Evolutionary conservation across 2,329 filamentous ascomycete genomes (phyloP).

Genomic region (Scorias spongiosa): DNA sequence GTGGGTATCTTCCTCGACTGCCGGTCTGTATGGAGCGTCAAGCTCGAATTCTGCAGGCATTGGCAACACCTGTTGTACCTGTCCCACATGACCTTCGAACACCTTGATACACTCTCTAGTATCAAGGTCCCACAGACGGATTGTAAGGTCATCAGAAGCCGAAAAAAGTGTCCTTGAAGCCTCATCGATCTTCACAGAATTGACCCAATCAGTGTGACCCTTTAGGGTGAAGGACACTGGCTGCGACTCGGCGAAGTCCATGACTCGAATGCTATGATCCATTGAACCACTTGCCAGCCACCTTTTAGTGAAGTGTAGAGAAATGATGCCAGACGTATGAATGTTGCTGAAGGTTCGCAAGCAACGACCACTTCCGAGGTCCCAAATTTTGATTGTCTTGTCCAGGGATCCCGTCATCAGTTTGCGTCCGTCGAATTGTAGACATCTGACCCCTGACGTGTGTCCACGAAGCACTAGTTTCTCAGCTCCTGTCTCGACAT

Average conservation of each 20-base stretch:
- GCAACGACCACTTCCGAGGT: conserved; percentile 83
- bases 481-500: conserved; percentile 75
- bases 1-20: background rate
- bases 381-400: conserved; percentile 82
- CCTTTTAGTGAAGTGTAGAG: conserved; percentile 72
- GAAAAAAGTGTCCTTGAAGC: conserved; percentile 64
- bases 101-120: conserved; percentile 59
- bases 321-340: conserved; percentile 71
- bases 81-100: conserved; percentile 83
- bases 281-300: conserved; percentile 79
- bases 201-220: conserved; percentile 90
- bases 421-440: conserved; percentile 87
- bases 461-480: conserved; percentile 76
- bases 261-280: conserved; percentile 80
- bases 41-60: conserved; percentile 81
- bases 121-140: conserved; percentile 88
- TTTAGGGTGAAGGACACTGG: conserved; percentile 51
- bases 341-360: conserved; percentile 59
- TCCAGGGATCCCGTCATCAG: conserved; percentile 85
- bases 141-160: conserved; percentile 81
- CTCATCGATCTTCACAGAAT: conserved; percentile 78
- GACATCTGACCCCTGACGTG: conserved; percentile 64
- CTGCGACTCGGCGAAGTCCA: conserved; percentile 75
- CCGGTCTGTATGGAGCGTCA: conserved; percentile 31
- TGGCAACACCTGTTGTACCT: conserved; percentile 80